Conservation (phyloP, 1,139 yeast species). For the Taphrina pruni region DNA sequence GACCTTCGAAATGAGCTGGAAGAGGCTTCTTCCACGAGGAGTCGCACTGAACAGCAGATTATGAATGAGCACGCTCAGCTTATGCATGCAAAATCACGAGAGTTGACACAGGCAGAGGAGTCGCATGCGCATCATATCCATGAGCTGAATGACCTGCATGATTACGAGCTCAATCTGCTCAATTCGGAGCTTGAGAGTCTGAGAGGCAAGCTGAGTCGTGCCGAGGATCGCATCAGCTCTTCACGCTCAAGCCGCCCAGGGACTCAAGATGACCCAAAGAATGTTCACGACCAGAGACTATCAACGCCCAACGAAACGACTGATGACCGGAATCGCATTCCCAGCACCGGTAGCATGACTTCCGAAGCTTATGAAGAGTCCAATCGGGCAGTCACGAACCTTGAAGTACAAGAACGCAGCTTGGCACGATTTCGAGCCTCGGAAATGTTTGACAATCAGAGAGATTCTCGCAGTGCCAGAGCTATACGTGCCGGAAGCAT, state of each 20-base stretch:
- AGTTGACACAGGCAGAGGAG: neutral
- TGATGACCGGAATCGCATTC: neutral
- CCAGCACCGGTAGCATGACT: neutral
- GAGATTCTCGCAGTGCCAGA: constrained; percentile 7
- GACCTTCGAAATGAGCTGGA: neutral
- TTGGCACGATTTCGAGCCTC: constrained; percentile 17
- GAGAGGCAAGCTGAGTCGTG: neutral
- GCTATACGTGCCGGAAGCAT: neutral
- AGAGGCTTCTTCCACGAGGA: neutral
- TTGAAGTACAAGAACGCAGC: neutral
- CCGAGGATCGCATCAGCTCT: neutral
- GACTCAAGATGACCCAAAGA: neutral
- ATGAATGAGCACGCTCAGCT: constrained; percentile 7
- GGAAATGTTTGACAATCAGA: constrained; percentile 4
- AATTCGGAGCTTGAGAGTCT: neutral
- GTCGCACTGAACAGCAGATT: neutral
- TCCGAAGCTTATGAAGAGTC: neutral
- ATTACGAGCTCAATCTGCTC: constrained; percentile 11
- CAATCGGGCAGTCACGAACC: neutral
- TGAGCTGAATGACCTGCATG: constrained; percentile 7
- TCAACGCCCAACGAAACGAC: neutral
- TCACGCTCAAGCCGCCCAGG: neutral
- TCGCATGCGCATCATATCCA: neutral
- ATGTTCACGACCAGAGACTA: neutral
- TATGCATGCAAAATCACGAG: neutral